These are phyloP conservation scores for Argentina anserina DNA, from an alignment of 306 rosid species.

Conservation along the genomic window DNA sequence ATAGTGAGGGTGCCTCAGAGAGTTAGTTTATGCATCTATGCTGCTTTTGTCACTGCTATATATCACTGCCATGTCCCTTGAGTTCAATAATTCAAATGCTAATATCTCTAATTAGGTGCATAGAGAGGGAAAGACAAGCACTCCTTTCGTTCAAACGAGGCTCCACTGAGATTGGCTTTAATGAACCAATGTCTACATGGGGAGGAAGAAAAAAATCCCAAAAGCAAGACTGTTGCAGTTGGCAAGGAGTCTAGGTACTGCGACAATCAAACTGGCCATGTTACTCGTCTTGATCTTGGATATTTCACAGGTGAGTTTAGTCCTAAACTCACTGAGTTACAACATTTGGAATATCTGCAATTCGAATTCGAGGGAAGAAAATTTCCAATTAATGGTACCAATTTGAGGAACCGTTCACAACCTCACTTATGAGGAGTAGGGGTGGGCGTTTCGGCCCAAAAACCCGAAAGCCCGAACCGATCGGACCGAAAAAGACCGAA, in stretches of 20 bases:
- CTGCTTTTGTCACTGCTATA: neutral
- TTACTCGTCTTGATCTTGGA: slow-evolving; percentile 10
- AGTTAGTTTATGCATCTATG: neutral
- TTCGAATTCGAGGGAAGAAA: neutral
- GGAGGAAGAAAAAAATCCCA: neutral
- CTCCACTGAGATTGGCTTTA: too few species aligned
- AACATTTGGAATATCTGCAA: slow-evolving; percentile 1
- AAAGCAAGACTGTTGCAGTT: slow-evolving; percentile 23
- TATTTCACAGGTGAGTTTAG: neutral
- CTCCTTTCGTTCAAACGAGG: neutral
- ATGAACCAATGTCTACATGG: neutral
- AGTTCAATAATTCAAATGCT: neutral
- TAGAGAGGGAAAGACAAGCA: neutral
- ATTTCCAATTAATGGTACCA: neutral
- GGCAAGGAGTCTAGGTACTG: slow-evolving; percentile 19
- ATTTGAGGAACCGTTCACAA: slow-evolving; percentile 9
- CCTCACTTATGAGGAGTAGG: too few species aligned
- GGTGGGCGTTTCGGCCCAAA: too few species aligned
- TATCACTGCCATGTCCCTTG: neutral
- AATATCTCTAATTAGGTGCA: neutral
- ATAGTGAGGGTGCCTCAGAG: neutral
- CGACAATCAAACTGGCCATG: slow-evolving; percentile 1
- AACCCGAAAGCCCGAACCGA: too few species aligned
- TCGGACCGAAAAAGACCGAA: too few species aligned
- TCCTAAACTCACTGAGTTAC: neutral